These are phyloP conservation scores for Sarcomyxa edulis DNA, from an alignment of 768 basidiomycete species.

Conservation along the genomic window DNA sequence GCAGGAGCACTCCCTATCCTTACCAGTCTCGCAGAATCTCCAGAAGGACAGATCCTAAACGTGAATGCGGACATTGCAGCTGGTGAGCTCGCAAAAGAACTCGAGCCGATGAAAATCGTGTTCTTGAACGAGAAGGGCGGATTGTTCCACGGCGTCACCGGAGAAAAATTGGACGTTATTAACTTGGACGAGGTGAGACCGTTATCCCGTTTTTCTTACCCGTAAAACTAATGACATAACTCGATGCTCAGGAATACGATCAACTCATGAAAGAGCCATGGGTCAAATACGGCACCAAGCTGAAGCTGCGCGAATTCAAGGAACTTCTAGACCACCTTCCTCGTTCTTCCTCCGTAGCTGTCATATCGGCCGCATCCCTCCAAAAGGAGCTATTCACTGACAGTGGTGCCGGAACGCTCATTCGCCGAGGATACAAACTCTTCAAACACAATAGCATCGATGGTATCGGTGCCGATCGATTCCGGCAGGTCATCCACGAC, in stretches of 20 bases:
- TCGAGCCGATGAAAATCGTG: constrained; percentile 98
- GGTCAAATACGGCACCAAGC: constrained; percentile 99
- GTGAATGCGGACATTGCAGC: constrained; percentile 99
- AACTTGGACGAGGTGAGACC: constrained; percentile 86
- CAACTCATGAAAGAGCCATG: constrained; percentile 95
- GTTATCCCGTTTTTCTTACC: not conserved
- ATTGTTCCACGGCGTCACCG: constrained; percentile 94
- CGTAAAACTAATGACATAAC: not conserved
- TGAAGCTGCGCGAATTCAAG: constrained; percentile 98
- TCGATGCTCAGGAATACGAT: constrained; percentile 74
- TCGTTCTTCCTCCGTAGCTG: constrained; percentile 95
- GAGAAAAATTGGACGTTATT: constrained; percentile 93
- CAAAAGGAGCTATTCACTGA: constrained; percentile 99
- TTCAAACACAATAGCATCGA: constrained; percentile 85
- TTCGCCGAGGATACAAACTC: constrained; percentile 96
- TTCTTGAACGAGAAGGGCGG: constrained; percentile 99
- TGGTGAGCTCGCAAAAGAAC: constrained; percentile 94
- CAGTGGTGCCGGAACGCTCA: constrained; percentile 94
- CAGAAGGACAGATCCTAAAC: constrained; percentile 97
- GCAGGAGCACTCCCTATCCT: constrained; percentile 96
- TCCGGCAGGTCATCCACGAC: constrained; percentile 92
- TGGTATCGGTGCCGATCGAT: constrained; percentile 84
- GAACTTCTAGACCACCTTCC: constrained; percentile 97
- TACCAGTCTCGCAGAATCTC: constrained; percentile 89
- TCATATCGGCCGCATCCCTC: constrained; percentile 87